Evolutionary conservation across 495 filamentous ascomycete genomes (phyloP).

Genomic region (Pyrenopolyporus hunteri): DNA sequence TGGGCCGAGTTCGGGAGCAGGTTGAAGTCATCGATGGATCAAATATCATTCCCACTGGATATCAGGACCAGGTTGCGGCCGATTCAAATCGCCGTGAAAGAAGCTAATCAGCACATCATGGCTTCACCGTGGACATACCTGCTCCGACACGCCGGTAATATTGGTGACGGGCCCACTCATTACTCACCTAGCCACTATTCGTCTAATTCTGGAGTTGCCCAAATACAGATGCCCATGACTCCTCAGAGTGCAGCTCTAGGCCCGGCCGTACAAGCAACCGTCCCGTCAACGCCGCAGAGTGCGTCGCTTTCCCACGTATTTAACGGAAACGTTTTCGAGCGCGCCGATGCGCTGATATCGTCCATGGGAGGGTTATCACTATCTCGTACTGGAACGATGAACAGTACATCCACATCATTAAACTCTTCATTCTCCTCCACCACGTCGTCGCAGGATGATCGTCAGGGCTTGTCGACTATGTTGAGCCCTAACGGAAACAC

Average conservation of each 20-base stretch:
- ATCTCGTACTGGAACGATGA: constrained; percentile 54
- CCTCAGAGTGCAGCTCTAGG: constrained; percentile 86
- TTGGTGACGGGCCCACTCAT: constrained; percentile 38
- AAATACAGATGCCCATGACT: constrained; percentile 58
- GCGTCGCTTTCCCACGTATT: constrained; percentile 69
- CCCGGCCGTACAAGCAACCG: constrained; percentile 85
- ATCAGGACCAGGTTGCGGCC: constrained; percentile 74
- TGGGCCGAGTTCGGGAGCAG: constrained; percentile 76
- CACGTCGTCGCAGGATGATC: constrained; percentile 38
- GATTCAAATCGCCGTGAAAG: constrained; percentile 75
- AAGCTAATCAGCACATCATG: constrained; percentile 74
- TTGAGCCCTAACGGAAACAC: constrained; percentile 46
- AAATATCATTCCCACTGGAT: constrained; percentile 67
- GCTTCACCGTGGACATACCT: constrained; percentile 75
- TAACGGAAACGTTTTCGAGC: constrained; percentile 73
- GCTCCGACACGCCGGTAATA: constrained; percentile 40
- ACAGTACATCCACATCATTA: constrained; percentile 48
- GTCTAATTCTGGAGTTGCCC: constrained; percentile 38
- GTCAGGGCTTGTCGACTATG: constrained; percentile 44
- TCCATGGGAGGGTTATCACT: constrained; percentile 56
- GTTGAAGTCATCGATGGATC: constrained; percentile 68
- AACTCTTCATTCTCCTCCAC: constrained; percentile 51
- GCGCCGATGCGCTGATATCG: constrained; percentile 70
- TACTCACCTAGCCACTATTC: constrained; percentile 44
- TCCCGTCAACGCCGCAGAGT: constrained; percentile 78